A percentile compares a stretch with the other conserved stretches of the same genome.
Conservation (phyloP, 306 rosid species). For the Sesbania bispinosa region DNA sequence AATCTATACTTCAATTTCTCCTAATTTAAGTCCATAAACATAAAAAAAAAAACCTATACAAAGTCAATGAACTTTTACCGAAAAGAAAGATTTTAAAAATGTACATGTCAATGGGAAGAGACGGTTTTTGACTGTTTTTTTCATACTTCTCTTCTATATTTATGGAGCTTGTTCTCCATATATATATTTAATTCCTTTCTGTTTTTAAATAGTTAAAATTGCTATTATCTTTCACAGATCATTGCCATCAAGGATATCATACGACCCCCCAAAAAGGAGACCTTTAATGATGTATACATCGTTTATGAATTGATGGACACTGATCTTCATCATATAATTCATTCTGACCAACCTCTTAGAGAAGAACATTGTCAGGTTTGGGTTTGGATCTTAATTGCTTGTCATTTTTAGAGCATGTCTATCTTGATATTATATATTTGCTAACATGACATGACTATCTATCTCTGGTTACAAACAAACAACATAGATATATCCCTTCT, state of each 20-base stretch:
- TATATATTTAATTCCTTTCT: too few species aligned
- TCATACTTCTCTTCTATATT: too few species aligned
- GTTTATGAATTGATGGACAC: constrained; percentile 56
- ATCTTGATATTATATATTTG: constrained; percentile 5
- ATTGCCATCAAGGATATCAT: constrained; percentile 47
- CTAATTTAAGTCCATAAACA: too few species aligned
- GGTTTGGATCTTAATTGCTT: not conserved
- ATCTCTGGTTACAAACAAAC: not conserved
- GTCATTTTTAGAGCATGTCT: too few species aligned
- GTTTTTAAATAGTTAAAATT: constrained; percentile 30
- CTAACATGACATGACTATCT: not conserved
- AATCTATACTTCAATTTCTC: too few species aligned
- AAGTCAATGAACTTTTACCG: too few species aligned
- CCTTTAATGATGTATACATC: constrained; percentile 40
- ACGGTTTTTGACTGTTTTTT: too few species aligned
- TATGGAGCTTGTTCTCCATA: too few species aligned
- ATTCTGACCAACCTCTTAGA: constrained; percentile 42
- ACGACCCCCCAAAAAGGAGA: constrained; percentile 42
- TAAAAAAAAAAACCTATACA: too few species aligned
- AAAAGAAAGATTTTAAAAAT: too few species aligned
- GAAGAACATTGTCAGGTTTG: constrained; percentile 55
- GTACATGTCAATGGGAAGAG: too few species aligned
- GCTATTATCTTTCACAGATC: constrained; percentile 30
- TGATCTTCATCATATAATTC: constrained; percentile 53
- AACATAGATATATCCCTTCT: not conserved